A percentile compares a stretch with the other conserved stretches of the same genome.
Evolutionary conservation across 2,329 filamentous ascomycete species (phyloP).

Genomic region (Xylariaceae sp.): DNA sequence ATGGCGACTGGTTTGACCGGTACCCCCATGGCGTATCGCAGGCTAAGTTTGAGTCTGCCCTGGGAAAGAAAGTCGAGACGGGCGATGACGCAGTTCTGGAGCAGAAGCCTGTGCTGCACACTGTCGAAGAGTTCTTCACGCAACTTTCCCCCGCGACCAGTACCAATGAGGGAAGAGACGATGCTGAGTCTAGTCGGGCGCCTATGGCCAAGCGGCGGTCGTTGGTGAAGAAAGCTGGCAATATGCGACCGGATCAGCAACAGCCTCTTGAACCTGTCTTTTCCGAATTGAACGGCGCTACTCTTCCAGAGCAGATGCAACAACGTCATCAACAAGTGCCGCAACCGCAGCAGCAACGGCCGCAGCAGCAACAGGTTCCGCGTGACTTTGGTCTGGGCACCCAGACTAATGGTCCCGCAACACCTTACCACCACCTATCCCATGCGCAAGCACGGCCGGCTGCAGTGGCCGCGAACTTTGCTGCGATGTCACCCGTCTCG

Average conservation of each 20-base stretch:
- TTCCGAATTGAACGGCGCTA: constrained; percentile 32
- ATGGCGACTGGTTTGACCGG: constrained; percentile 94
- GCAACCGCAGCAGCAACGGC: constrained; percentile 24
- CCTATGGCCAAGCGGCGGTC: constrained; percentile 36
- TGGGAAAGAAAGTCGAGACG: constrained; percentile 64
- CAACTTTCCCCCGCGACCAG: constrained; percentile 63
- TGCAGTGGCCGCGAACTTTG: constrained; percentile 36
- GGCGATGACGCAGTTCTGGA: constrained; percentile 85
- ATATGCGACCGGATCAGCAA: constrained; percentile 32
- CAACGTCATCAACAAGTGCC: constrained; percentile 34
- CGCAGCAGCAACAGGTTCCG: constrained; percentile 35
- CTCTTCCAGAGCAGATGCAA: constrained; percentile 33
- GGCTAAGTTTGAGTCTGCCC: constrained; percentile 71
- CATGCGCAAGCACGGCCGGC: constrained; percentile 38
- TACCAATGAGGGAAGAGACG: constrained; percentile 39
- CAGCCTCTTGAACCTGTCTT: constrained; percentile 36
- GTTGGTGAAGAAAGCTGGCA: constrained; percentile 36
- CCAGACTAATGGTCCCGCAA: constrained; percentile 38
- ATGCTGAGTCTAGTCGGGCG: constrained; percentile 28
- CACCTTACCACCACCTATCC: constrained; percentile 39
- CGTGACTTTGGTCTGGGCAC: constrained; percentile 41
- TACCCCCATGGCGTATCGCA: constrained; percentile 90
- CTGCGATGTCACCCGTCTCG: constrained; percentile 48
- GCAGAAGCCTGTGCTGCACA: constrained; percentile 84
- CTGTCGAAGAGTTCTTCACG: constrained; percentile 90